phyloP scores from a whole-genome alignment of 768 basidiomycete genomes.

The Royoungia palumana region DNA sequence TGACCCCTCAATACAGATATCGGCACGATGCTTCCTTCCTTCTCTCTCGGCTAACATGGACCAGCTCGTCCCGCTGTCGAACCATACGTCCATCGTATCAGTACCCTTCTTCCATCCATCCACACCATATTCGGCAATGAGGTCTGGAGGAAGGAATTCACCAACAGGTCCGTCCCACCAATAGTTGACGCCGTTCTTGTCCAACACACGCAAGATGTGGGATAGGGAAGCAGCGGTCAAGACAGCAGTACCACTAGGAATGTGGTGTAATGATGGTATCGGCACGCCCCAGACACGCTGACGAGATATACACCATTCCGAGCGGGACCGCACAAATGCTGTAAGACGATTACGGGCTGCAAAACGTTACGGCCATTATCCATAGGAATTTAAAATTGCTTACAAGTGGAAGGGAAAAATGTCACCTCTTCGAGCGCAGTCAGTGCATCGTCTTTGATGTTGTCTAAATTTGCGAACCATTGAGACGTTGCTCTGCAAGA shows the following conservation, averaged over 20 bases:
- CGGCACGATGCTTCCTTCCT: constrained; percentile 52
- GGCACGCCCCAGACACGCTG: constrained; percentile 98
- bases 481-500: constrained; percentile 79
- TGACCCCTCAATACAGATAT: constrained; percentile 91
- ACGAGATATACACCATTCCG: constrained; percentile 98
- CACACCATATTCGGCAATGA: constrained; percentile 43
- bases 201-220: constrained; percentile 75
- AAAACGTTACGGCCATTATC: not conserved
- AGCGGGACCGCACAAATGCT: constrained; percentile 79
- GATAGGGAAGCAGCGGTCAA: constrained; percentile 63
- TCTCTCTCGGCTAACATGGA: constrained; percentile 56
- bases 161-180: constrained; percentile 91
- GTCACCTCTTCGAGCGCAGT: constrained; percentile 62
- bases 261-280: constrained; percentile 81
- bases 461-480: constrained; percentile 93
- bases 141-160: constrained; percentile 71
- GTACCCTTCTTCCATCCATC: constrained; percentile 71
- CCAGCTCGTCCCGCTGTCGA: constrained; percentile 96
- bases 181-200: constrained; percentile 67
- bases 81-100: constrained; percentile 99
- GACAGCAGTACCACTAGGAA: constrained; percentile 56
- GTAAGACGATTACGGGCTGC: constrained; percentile 86
- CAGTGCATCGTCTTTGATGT: constrained; percentile 76
- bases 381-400: constrained; percentile 22
- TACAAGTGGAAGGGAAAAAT: constrained; percentile 78